Evolutionary conservation across 495 filamentous ascomycete species (phyloP).

Genomic region (Lasiosphaeria hispida): DNA sequence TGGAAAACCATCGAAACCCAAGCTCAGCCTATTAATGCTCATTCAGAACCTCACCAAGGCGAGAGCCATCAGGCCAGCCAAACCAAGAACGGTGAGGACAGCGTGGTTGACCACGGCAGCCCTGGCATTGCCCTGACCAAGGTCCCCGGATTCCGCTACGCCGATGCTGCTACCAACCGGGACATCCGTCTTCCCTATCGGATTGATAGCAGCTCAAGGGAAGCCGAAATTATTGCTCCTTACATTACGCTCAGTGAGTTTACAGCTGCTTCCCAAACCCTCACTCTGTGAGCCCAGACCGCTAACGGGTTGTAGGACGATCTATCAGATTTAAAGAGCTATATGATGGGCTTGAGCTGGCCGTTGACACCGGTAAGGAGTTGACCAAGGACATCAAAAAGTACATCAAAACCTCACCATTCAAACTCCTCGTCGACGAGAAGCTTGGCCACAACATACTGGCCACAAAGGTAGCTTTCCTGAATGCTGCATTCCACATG

Average conservation of each 20-base stretch:
- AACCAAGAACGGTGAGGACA: background rate
- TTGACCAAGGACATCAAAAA: conserved; percentile 6
- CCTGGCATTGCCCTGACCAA: background rate
- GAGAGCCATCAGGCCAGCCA: background rate
- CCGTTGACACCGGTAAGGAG: conserved; percentile 6
- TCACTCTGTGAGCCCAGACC: background rate
- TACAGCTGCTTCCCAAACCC: background rate
- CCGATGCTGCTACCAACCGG: conserved; percentile 1
- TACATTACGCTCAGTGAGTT: conserved; percentile 22
- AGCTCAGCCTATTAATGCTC: conserved; percentile 23
- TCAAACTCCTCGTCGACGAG: conserved; percentile 1
- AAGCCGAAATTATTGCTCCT: background rate
- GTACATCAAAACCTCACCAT: conserved; percentile 6
- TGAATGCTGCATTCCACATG: conserved; percentile 8
- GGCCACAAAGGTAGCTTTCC: background rate
- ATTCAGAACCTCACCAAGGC: conserved; percentile 11
- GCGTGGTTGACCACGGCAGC: background rate
- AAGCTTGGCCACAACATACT: background rate
- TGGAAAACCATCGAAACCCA: conserved; percentile 3
- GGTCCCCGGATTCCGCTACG: conserved; percentile 23
- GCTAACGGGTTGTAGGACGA: conserved; percentile 19
- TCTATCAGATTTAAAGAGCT: conserved; percentile 8
- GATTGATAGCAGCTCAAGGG: conserved; percentile 6
- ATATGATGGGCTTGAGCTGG: conserved; percentile 16
- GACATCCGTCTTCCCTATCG: conserved; percentile 13